Base-by-base conservation (phyloP, 2,329 filamentous ascomycete genomes). In the Septoria linicola region DNA sequence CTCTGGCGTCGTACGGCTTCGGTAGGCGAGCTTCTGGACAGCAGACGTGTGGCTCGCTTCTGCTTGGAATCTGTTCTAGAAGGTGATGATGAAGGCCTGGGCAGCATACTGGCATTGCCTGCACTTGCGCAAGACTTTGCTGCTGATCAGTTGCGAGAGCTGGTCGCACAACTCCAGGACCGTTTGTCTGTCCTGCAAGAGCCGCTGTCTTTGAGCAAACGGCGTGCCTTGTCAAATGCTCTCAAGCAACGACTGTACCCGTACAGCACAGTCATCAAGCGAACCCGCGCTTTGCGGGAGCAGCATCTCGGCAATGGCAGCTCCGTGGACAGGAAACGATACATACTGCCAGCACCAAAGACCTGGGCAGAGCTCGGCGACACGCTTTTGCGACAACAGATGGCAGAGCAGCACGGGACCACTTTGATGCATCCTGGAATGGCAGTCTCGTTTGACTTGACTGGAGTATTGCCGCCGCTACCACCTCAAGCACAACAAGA, bases 1-100 rank as follows among this genome's bases (percentile, higher is more conserved):
- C 69, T 85, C 17, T 85, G 82, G 82, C 74, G 82, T 52, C 78
- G 80, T 57, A 76, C 79, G 17, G 78, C 80, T 16, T 76, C 80
- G 14, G 75, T 85, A 2, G 77, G 79, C 8, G 74, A 76, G 45
- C 72, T 82, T 44, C 67, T 84, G 8, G 74, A 79, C 43, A 84
- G 81, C 61, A 75, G 75, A 59, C 76, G 82, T 11, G 71, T 84
- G 31, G 76, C 77, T 13, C 75, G 82, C 21, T 85, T 79, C 62
- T 84, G 82, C 62, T 66, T 85, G 25, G 82, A 85, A 65, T 80
- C 81, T 55, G 80, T 84, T 3, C 67, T 85, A 31, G 81, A 83
- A 51, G 79, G 78, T 40, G 81, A 83, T 54, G 80, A 82, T 30
- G 80, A 82, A 49, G 73, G 75, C 23, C 63, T 80, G 41, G 77